Evolutionary conservation across 805 yeast genomes (phyloP), one percentile per base, ranked within the genome.

Genomic region (Candida ponderosae): DNA sequence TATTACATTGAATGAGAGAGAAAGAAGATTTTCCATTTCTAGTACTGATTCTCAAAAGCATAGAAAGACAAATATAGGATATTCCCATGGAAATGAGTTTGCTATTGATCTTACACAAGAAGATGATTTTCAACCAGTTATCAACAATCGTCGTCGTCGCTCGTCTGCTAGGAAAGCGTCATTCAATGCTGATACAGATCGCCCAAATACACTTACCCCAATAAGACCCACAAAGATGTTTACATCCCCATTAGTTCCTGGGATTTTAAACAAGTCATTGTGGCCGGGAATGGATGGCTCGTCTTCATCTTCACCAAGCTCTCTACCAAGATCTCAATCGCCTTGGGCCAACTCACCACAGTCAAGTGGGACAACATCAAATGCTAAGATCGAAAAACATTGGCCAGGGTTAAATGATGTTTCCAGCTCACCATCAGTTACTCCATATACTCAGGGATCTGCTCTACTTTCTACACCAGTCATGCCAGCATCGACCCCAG

Each of bases 111-210:
- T 47, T 26, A 44, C 40, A 9, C 52, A 44, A 14, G 57, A 56
- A 7, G 58, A 54, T 18, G 59, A 48, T 11, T 65, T 67, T 41
- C 55, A 55, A 28, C 50, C 58, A 9, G 70, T 63, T 10, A 39
- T 46, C 16, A 60, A 46, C 19, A 53, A 55, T 31, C 54, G 60
- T 36, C 48, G 58, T 18, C 53, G 63, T 41, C 46, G 52, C 21
- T 50, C 60, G 3, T 54, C 65, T 2, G 40, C 48, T 14, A 39
- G 23, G 31, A 15, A 21, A 20, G 5, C 32, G 33, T 4, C 29
- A 20, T 16, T 41, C 36, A 15, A 9, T 35, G 4, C 28, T n/a
- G n/a, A n/a, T n/a, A n/a, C n/a, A n/a, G n/a, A 24, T 24, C 24
- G 10, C 24, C 24, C 24, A 21, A 16, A 14, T 17, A 14, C 23